A percentile compares a stretch with the other conserved stretches of the same genome.
phyloP scores from a whole-genome alignment of 163 green algal species.

The Chloroidium sp. region DNA sequence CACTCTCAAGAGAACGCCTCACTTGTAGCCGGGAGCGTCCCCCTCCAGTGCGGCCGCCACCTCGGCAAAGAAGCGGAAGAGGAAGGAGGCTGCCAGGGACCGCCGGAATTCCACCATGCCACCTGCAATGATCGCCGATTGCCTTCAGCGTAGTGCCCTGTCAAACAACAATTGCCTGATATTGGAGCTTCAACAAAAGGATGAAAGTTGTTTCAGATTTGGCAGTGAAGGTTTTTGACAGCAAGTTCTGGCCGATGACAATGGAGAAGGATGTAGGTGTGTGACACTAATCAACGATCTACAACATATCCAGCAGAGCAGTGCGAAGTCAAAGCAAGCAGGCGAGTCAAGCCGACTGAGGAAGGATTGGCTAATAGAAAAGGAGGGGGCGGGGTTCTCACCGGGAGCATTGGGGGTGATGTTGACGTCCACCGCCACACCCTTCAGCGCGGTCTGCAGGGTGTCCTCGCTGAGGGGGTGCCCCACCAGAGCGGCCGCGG shows the following conservation, averaged over 20 bases:
- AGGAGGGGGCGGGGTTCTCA: not conserved
- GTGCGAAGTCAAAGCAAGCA: too few species aligned
- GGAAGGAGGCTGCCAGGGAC: slow-evolving; percentile 78
- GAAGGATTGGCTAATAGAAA: not conserved
- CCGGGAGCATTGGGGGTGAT: slow-evolving; percentile 67
- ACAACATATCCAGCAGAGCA: not conserved
- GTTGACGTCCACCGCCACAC: slow-evolving; percentile 64
- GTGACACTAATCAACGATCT: not conserved
- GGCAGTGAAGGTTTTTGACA: too few species aligned
- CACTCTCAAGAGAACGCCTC: slow-evolving; percentile 1
- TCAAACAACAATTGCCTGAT: too few species aligned
- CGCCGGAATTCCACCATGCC: slow-evolving; percentile 87
- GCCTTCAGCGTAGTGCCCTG: too few species aligned
- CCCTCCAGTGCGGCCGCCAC: slow-evolving; percentile 37
- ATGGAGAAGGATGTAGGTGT: not conserved
- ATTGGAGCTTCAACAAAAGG: too few species aligned
- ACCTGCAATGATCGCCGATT: slow-evolving; percentile 13
- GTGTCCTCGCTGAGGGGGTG: slow-evolving; percentile 46
- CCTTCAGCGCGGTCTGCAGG: slow-evolving; percentile 50
- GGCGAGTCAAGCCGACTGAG: too few species aligned
- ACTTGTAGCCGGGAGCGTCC: slow-evolving; percentile 17
- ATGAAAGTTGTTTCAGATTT: too few species aligned
- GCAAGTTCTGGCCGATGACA: not conserved
- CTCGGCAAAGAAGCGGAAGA: slow-evolving; percentile 90
- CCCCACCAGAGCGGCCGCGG: slow-evolving; percentile 49